A percentile compares a stretch with the other conserved stretches of the same genome.
phyloP scores from a whole-genome alignment of 1,284 basidiomycete species.

The Cryptococcus sp. region DNA sequence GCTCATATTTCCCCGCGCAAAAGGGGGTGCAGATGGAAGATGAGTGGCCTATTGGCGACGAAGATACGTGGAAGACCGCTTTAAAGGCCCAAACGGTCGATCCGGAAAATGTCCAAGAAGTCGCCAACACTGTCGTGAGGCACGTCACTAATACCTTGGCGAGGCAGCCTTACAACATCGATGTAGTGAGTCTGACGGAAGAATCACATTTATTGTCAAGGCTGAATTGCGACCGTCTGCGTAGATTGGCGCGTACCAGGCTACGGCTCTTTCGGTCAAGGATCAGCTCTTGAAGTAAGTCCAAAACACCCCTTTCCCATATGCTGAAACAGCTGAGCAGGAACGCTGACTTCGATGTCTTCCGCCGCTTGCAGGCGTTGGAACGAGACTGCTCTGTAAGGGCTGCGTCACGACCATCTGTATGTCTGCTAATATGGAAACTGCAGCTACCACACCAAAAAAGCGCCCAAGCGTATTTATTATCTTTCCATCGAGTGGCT shows the following conservation, averaged over 20 bases:
- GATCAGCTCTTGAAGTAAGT: constrained; percentile 69
- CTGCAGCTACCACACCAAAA: constrained; percentile 46
- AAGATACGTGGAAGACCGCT: constrained; percentile 72
- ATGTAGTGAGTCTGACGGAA: constrained; percentile 62
- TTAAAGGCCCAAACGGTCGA: constrained; percentile 40
- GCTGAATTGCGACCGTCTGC: neutral
- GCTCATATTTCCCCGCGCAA: constrained; percentile 51
- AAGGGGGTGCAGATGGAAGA: constrained; percentile 70
- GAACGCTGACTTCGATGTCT: neutral
- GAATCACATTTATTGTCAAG: neutral
- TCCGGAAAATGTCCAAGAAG: constrained; percentile 57
- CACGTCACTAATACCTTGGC: constrained; percentile 84
- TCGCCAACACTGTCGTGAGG: constrained; percentile 75
- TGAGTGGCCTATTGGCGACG: constrained; percentile 82
- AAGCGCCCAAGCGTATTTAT: constrained; percentile 64
- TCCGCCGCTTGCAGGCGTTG: constrained; percentile 34
- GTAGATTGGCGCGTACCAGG: constrained; percentile 53
- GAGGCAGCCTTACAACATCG: constrained; percentile 82
- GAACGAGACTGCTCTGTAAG: constrained; percentile 51
- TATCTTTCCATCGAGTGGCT: constrained; percentile 76
- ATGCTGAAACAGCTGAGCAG: neutral
- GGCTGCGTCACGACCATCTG: neutral
- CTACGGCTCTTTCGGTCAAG: constrained; percentile 66
- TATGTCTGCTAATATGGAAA: constrained; percentile 1
- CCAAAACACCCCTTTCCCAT: neutral